Base-by-base conservation (phyloP, 2,329 filamentous ascomycete species). In the Fonsecaea multimorphosa region DNA sequence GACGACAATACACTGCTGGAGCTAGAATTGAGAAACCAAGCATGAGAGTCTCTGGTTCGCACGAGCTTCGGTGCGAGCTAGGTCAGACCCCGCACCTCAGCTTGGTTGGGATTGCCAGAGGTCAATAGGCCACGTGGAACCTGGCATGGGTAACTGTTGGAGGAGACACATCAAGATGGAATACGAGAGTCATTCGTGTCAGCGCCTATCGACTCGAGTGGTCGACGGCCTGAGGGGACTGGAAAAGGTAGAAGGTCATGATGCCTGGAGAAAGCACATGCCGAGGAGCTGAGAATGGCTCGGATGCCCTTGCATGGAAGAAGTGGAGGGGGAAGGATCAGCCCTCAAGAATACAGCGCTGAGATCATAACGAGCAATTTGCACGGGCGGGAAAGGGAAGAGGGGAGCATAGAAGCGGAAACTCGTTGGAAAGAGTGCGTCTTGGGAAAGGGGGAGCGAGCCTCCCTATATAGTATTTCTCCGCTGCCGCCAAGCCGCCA, bases 401-500 rank as follows among this genome's bases (percentile, higher is more conserved):
- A n/a, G n/a, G n/a, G n/a, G n/a, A 40, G 27, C 6, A 40, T 40
- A 11, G 55, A 44, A 58, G 36, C 11, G 55, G 36, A 58, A 58
- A 29, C 55, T 58, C 55, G 55, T 58, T 22, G 16, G n/a, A 58
- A 46, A 46, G n/a, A 24, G 27, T 29, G 55, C 36, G 22, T 29
- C 22, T 58, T 58, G 46, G 55, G 55, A 58, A 58, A 58, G 16
- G 55, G 34, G 27, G 36, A 58, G 55, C 55, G 55, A 58, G 55
- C 22, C 36, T 27, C 38, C 55, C 55, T 58, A 49, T 12, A 49
- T 49, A 49, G 44, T 27, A 49, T 49, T 24, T 49, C 22, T 14
- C 19, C 14, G 44, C 44, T 22, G 44, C 19, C 22, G 44, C 44
- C 44, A 49, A 49, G 44, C 44, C 38, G 32, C 32, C 32, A 34